phyloP scores from a whole-genome alignment of 352 stramenopile genomes.

The Pythium myriotylum region DNA sequence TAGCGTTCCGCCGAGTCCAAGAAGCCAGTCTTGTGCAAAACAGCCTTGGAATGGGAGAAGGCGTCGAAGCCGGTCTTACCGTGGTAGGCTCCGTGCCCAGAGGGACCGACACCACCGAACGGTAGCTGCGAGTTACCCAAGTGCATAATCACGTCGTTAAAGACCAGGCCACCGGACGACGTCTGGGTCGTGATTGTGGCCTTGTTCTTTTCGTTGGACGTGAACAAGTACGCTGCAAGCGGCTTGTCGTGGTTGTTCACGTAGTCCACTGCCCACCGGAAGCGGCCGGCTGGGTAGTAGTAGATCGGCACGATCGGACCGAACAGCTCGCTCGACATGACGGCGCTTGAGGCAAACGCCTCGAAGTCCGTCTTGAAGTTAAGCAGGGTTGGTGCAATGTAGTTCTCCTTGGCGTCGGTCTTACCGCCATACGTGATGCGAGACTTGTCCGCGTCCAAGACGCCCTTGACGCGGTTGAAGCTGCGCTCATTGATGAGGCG shows the following conservation, averaged over 20 bases:
- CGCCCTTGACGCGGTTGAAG: conserved; percentile 44
- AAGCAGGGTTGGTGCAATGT: conserved; percentile 87
- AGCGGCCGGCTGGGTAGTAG: conserved; percentile 53
- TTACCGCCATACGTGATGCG: conserved; percentile 60
- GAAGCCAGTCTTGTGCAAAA: conserved; percentile 67
- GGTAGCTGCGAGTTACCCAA: conserved; percentile 31
- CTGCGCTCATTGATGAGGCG: conserved; percentile 77
- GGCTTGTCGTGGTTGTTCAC: conserved; percentile 32
- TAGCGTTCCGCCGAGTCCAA: conserved; percentile 66
- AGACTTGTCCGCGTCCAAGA: conserved; percentile 39
- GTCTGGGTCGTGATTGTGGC: conserved; percentile 27
- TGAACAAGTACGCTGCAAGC: conserved; percentile 35
- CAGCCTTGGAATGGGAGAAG: conserved; percentile 73
- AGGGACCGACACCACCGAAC: conserved; percentile 51
- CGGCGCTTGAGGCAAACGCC: conserved; percentile 48
- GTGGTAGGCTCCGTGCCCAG: conserved; percentile 84
- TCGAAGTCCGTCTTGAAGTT: conserved; percentile 70
- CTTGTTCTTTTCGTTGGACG: conserved; percentile 20
- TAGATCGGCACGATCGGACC: conserved; percentile 94
- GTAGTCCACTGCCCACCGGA: conserved; percentile 30
- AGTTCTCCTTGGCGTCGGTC: conserved; percentile 72
- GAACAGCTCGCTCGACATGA: conserved; percentile 96
- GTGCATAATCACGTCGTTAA: conserved; percentile 39
- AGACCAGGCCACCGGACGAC: conserved; percentile 28
- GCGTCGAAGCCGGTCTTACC: conserved; percentile 80